Base-by-base conservation (phyloP, 345 rosid genomes). In the Aethionema arabicum region DNA sequence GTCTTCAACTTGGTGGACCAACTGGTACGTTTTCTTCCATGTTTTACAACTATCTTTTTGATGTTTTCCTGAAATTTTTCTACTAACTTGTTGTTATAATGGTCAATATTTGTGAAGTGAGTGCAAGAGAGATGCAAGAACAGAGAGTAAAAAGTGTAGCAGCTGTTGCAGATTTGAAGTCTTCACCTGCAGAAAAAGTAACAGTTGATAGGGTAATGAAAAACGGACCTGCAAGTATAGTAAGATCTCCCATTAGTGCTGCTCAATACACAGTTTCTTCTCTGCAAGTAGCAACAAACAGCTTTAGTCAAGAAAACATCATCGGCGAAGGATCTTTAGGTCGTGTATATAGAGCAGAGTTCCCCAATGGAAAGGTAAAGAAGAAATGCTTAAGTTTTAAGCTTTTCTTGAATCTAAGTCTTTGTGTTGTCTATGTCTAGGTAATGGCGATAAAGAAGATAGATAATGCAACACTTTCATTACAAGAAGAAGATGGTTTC, bases 301-400 rank as follows among this genome's bases (percentile, higher is more conserved):
- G 99, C 79, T 90, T 95, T 59, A 79, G 93, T 68, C 99, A 90
- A 79, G 99, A 95, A 70, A 77, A 68, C 76, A 75, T 95, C 51
- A 68, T 95, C 4, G 98, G 99, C 52, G 99, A 95, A 86, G 99
- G 99, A 52, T 95, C 97, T 59, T 72, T 90, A 8, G 99, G 99
- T 61, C 98, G 99, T 62, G 99, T 95, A 57, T 95, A 95, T 78
- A 83, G 60, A 69, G 99, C 89, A 59, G 98, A 88, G 56, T 86
- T 95, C 56, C 78, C 88, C 13, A 85, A 82, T 31, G 95, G 95
- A 71, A 95, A 86, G 95, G 99, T 90, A 79, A 21, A 21, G 27
- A 21, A 21, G 27, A 21, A 21, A 63, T 44, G 48, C 29, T 29
- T 37, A 38, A 29, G 3, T 46, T 61, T 8, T n/a, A 3, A 46